Evolutionary conservation across 495 filamentous ascomycete genomes (phyloP).

Genomic region (Aspergillus taichungensis): DNA sequence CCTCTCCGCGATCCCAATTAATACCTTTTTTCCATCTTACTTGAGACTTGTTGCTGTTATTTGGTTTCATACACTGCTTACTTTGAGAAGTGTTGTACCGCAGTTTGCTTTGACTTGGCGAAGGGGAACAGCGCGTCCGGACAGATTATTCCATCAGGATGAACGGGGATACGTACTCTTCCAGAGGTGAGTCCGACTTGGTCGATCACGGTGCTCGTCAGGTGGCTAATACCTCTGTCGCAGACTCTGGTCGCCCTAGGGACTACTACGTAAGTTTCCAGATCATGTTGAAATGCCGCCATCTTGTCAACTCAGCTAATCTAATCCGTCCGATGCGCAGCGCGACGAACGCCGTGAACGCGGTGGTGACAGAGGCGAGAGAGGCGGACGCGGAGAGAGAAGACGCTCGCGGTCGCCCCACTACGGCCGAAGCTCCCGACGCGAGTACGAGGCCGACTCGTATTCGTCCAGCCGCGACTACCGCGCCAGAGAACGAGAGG

Average conservation of each 20-base stretch:
- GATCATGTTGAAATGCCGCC: background rate
- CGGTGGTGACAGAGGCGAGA: slow-evolving; percentile 40
- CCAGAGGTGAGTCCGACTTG: slow-evolving; percentile 52
- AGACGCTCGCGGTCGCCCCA: slow-evolving; percentile 72
- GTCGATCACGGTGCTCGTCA: background rate
- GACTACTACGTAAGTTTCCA: slow-evolving; percentile 59
- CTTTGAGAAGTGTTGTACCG: background rate
- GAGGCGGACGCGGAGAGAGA: slow-evolving; percentile 47
- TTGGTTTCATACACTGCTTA: background rate
- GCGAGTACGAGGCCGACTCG: slow-evolving; percentile 69
- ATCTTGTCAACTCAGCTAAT: slow-evolving; percentile 2
- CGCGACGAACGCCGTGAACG: slow-evolving; percentile 45
- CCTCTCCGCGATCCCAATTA: background rate
- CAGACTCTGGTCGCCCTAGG: slow-evolving; percentile 62
- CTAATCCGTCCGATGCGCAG: slow-evolving; percentile 15
- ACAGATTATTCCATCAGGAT: slow-evolving; percentile 39
- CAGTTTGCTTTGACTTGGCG: background rate
- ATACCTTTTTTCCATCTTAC: background rate
- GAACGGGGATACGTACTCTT: slow-evolving; percentile 83
- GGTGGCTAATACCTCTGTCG: slow-evolving; percentile 17
- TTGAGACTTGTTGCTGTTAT: slow-evolving; percentile 1
- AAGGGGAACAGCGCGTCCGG: no score
- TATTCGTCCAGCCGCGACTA: slow-evolving; percentile 89
- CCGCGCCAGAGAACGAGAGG: slow-evolving; percentile 83
- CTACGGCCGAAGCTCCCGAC: slow-evolving; percentile 47